Evolutionary conservation across 106 monocot species (phyloP), one percentile per base, ranked within the genome.

Genomic region (Acorus gramineus): DNA sequence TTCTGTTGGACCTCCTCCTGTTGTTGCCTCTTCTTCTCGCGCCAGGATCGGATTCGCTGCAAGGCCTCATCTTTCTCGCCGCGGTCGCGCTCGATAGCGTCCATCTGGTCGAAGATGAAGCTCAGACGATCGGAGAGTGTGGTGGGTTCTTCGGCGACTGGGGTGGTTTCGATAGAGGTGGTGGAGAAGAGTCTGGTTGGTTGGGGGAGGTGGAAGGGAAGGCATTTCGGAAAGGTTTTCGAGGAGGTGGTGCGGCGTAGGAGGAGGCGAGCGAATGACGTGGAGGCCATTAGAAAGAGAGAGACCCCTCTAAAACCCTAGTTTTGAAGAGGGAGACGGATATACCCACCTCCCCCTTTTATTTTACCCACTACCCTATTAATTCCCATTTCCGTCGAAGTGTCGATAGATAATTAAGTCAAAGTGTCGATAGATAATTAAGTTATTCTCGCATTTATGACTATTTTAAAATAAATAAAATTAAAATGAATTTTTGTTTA

Each of bases 81-180:
- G 65, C 58, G 78, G 74, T 74, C 63, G 50, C 81, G 82, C 44
- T 85, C 80, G 60, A 96, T 73, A 74, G 90, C 71, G 64, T 96
- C 96, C 66, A 96, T 84, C 64, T 96, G 96, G 56, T 90, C 87
- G 74, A 96, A 96, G 42, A 98, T 83, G 68, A 98, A 88, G 64
- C 91, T 81, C 73, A 98, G 91, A 69, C 88, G 87, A 62, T 82
- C 76, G 46, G 96, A 96, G 65, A 96, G 96, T 7, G 78, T 69
- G n/a, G 80, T 78, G 69, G 79, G 55, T 77, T 71, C 11, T 53
- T 47, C 10, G 52, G 4, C 3, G 66, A 43, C 47, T 56, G 14
- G 48, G 75, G 52, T 60, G 67, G 44, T 59, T 62, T 69, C 64
- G 60, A 46, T 58, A 44, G 49, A 45, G 49, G 75, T 56, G 50